Base-by-base conservation (phyloP, 495 filamentous ascomycete genomes). In the Hypoxylon fragiforme region DNA sequence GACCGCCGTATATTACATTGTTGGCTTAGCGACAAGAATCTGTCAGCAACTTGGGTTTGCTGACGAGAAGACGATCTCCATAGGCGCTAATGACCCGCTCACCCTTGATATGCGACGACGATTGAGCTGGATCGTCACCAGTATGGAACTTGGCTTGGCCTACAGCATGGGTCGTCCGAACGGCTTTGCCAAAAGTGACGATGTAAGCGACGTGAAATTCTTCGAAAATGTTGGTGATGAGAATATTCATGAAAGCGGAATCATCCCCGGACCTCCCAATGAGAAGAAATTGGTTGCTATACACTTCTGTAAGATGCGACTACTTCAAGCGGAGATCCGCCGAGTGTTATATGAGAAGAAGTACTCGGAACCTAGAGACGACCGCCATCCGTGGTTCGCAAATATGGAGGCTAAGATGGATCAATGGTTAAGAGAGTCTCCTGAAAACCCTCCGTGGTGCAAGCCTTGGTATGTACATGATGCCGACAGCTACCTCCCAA, bases 291-390 rank as follows among this genome's bases (percentile, higher is more conserved):
- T 88, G 57, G 84, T 95, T 14, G 84, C 89, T 7, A 91, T 96
- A 50, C 92, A 97, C 69, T 95, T 94, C 58, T 90, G 90, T 71
- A 88, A 87, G 63, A 96, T 97, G 92, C 81, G 90, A 46, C 70
- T 94, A 22, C 71, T 94, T 4, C 92, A 96, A 66, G 80, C 90
- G 9, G 92, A 97, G 69, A 91, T 92, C 35, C 77, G 92, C 35
- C 81, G 89, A 44, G 83, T 81, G 8, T 79, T 97, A 1, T 97
- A 97, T 64, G 81, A 90, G 47, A 87, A 85, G 60, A 90, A 88
- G 68, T 77, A 85, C 40, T 70, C 84, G 0, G 82, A 85, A 20
- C 90, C 91, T 1, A 80, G 77, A 22, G 78, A 86, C 66, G 89
- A 95, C 55, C 73, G 80, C 24, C 82, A 96, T 73, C 87, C 86